A percentile compares a stretch with the other conserved stretches of the same genome.
Evolutionary conservation across 148 eudicot species (phyloP).

Genomic region (Persicaria maculosa): DNA sequence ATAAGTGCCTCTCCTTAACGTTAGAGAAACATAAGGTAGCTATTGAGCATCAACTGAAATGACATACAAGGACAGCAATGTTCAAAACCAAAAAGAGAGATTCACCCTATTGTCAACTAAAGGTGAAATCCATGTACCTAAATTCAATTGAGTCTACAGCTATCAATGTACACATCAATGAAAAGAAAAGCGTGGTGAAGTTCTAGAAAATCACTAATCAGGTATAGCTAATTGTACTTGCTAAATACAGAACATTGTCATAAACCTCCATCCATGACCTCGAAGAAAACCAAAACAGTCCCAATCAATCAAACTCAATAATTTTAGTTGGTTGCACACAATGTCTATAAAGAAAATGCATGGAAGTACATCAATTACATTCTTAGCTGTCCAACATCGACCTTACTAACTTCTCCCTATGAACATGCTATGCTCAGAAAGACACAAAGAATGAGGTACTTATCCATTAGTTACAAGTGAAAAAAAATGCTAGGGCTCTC

Average conservation of each 20-base stretch:
- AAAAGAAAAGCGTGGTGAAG: neutral
- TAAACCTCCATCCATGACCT: too few species aligned
- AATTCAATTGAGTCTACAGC: neutral
- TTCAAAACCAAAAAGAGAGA: neutral
- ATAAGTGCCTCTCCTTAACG: neutral
- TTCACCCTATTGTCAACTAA: neutral
- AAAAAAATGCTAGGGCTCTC: too few species aligned
- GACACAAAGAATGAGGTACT: neutral
- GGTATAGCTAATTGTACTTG: too few species aligned
- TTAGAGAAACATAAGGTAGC: neutral
- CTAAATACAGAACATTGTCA: too few species aligned
- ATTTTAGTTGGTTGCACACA: too few species aligned
- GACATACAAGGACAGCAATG: neutral
- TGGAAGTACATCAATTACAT: too few species aligned
- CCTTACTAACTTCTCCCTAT: neutral
- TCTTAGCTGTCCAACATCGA: too few species aligned
- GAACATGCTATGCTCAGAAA: neutral
- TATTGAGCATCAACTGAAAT: neutral
- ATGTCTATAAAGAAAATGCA: too few species aligned
- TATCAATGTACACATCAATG: neutral
- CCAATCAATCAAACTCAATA: too few species aligned
- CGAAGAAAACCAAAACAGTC: too few species aligned
- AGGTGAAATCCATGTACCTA: neutral
- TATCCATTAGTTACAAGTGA: too few species aligned
- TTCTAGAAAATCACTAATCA: neutral